phyloP scores from a whole-genome alignment of 495 filamentous ascomycete species.

The Penicillium ochrochloron region DNA sequence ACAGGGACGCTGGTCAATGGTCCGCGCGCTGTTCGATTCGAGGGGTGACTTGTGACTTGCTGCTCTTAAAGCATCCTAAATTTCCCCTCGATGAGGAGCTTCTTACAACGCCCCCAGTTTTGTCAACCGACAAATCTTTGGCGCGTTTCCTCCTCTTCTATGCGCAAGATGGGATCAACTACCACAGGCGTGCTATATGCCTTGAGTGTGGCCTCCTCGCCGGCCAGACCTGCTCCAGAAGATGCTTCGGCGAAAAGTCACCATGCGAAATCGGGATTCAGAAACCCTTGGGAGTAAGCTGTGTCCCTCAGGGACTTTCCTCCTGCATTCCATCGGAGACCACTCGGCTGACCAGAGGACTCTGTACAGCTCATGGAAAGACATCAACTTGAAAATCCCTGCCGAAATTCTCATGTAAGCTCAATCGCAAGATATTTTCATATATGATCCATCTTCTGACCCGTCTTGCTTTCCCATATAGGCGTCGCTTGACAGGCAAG shows the following conservation, averaged over 20 bases:
- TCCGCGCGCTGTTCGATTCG: conserved; percentile 6
- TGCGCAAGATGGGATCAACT: conserved; percentile 45
- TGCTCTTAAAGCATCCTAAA: conserved; percentile 16
- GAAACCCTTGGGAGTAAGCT: conserved; percentile 62
- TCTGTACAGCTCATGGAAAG: conserved; percentile 40
- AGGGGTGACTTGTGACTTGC: conserved; percentile 3
- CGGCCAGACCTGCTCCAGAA: conserved; percentile 53
- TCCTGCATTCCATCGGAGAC: background rate
- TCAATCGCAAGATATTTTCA: background rate
- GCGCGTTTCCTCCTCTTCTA: conserved; percentile 18
- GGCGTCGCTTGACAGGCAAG: conserved; percentile 62
- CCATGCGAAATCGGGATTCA: conserved; percentile 63
- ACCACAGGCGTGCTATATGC: conserved; percentile 59
- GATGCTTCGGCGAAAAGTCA: conserved; percentile 59
- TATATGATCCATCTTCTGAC: background rate
- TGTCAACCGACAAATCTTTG: conserved; percentile 14
- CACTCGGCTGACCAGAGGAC: conserved; percentile 26
- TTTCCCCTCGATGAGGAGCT: conserved; percentile 37
- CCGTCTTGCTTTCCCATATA: conserved; percentile 29
- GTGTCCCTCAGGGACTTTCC: background rate
- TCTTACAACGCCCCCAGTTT: conserved; percentile 29
- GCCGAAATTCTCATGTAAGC: conserved; percentile 32
- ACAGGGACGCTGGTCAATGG: conserved; percentile 10
- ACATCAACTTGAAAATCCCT: conserved; percentile 25
- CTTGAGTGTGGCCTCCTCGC: conserved; percentile 52